Conservation (phyloP, 805 yeast genomes). For the Pichia phayaonensis region DNA sequence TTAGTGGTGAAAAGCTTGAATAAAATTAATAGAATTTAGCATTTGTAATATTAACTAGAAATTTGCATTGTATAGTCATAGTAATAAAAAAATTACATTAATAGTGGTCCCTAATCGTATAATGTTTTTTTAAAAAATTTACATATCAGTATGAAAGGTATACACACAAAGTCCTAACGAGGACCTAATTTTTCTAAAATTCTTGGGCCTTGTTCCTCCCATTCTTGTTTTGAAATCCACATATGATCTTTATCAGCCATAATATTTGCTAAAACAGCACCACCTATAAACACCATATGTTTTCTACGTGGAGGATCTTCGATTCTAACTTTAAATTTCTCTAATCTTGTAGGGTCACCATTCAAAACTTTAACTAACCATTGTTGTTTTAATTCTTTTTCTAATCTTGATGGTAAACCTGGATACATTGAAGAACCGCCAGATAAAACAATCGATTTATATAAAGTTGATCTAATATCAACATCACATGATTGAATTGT, state of each 20-base stretch:
- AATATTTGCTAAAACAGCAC: slow-evolving; percentile 94
- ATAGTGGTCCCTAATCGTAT: not conserved
- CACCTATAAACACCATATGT: slow-evolving; percentile 98
- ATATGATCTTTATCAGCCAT: slow-evolving; percentile 98
- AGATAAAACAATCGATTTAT: slow-evolving; percentile 85
- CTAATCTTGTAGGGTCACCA: slow-evolving; percentile 79
- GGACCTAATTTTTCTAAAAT: slow-evolving; percentile 87
- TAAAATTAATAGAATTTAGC: not conserved
- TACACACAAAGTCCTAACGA: slow-evolving; percentile 38
- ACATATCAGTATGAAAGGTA: not conserved
- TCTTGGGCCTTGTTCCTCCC: slow-evolving; percentile 95
- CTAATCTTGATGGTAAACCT: slow-evolving; percentile 91
- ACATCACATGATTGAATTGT: slow-evolving; percentile 93
- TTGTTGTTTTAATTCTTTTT: slow-evolving; percentile 91
- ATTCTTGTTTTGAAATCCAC: slow-evolving; percentile 95
- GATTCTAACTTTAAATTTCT: slow-evolving; percentile 89
- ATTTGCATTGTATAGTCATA: not conserved
- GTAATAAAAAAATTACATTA: not conserved
- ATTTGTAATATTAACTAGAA: not conserved
- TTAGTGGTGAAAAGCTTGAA: slow-evolving; percentile 2
- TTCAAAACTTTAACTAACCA: slow-evolving; percentile 87
- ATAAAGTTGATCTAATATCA: slow-evolving; percentile 82
- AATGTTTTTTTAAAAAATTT: not conserved
- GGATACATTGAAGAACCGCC: slow-evolving; percentile 99
- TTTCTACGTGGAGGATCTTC: slow-evolving; percentile 99